Evolutionary conservation across 345 rosid species (phyloP).

Genomic region (Gossypium bickii): DNA sequence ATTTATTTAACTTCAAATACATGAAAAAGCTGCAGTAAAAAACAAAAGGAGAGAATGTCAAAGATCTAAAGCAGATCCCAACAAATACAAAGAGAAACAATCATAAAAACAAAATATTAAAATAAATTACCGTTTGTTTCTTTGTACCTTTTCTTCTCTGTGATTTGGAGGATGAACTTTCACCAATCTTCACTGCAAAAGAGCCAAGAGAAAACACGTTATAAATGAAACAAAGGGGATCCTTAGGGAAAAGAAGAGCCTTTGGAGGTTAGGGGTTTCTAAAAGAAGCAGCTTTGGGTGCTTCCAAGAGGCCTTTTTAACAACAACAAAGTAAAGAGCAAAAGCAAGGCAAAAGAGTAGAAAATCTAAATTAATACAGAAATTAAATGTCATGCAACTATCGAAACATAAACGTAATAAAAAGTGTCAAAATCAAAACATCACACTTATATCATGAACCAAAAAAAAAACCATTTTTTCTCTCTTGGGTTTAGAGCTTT

Average conservation of each 20-base stretch:
- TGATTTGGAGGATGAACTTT: slow-evolving; percentile 13
- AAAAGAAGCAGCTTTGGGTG: background rate
- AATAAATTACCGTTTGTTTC: background rate
- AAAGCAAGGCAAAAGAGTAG: background rate
- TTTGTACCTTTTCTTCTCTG: slow-evolving; percentile 6
- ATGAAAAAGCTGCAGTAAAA: slow-evolving; percentile 14
- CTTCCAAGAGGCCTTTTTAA: background rate
- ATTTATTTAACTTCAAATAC: slow-evolving; percentile 13
- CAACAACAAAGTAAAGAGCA: background rate
- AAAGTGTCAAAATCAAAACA: slow-evolving; percentile 18
- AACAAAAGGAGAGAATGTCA: slow-evolving; percentile 27
- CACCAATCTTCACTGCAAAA: slow-evolving; percentile 18
- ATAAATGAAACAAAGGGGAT: background rate
- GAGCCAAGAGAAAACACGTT: background rate
- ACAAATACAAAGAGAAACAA: slow-evolving; percentile 11
- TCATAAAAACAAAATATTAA: slow-evolving; percentile 5
- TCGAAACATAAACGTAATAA: slow-evolving; percentile 16
- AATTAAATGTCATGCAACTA: slow-evolving; percentile 24
- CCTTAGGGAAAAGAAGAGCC: background rate
- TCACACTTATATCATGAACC: no score
- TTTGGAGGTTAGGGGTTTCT: background rate
- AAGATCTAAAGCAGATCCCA: slow-evolving; percentile 38
- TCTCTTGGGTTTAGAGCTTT: background rate
- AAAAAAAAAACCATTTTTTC: no score
- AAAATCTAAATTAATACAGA: background rate